phyloP scores from a whole-genome alignment of 176 grass and related monocot genomes.

The Oryza nivara region DNA sequence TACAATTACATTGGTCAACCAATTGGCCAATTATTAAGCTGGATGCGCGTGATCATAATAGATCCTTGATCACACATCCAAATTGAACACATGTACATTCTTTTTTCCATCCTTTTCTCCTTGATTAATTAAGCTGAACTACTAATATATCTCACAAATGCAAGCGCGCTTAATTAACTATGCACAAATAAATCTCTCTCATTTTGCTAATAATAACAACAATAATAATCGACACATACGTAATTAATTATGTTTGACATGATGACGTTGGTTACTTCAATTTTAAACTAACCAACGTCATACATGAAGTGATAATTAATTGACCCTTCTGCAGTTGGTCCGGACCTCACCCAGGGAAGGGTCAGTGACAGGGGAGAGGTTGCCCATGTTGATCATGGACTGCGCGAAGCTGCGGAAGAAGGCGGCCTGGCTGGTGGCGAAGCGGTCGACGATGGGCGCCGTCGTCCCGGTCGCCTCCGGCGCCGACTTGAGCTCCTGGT shows the following conservation, averaged over 20 bases:
- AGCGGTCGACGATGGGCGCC: conserved; percentile 51
- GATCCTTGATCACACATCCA: not conserved
- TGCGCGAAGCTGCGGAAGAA: conserved; percentile 58
- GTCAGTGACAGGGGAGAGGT: conserved; percentile 44
- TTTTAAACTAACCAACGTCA: no score
- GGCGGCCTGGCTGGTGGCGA: conserved; percentile 46
- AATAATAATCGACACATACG: no score
- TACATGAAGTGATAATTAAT: not conserved
- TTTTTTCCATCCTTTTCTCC: not conserved
- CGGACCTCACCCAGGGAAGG: conserved; percentile 45
- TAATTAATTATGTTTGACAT: no score
- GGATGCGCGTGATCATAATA: not conserved
- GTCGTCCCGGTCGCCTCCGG: not conserved
- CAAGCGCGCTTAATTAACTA: not conserved
- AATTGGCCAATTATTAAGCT: not conserved
- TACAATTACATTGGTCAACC: not conserved
- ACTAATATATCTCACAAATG: not conserved
- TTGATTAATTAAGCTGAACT: not conserved
- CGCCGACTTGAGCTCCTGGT: conserved; percentile 65
- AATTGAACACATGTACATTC: not conserved
- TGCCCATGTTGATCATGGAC: conserved; percentile 80
- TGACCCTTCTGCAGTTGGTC: conserved; percentile 42
- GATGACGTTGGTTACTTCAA: no score
- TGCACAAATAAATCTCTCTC: not conserved
- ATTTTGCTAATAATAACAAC: no score